Conservation (phyloP, 768 basidiomycete genomes). For the Auricularia heimuer region DNA sequence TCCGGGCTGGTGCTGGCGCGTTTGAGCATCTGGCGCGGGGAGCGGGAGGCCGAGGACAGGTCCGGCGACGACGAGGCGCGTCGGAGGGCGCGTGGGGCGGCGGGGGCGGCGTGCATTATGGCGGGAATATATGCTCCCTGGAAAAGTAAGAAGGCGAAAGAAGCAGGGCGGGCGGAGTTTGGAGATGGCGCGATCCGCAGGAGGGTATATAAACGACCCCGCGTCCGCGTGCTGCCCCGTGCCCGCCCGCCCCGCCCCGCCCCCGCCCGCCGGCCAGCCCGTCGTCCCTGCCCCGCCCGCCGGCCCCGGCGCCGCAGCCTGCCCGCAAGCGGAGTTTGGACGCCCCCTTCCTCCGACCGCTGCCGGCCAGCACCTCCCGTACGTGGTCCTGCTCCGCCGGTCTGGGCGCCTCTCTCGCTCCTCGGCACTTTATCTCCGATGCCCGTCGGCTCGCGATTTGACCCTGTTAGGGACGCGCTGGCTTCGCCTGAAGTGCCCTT, state of each 20-base stretch:
- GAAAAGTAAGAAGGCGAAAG: not conserved
- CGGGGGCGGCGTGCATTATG: not conserved
- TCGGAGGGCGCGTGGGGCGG: not conserved
- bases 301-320: no score
- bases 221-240: no score
- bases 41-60: not conserved
- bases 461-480: slow-evolving; percentile 73
- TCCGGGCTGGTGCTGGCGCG: not conserved
- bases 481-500: not conserved
- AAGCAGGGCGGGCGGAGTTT: not conserved
- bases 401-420: not conserved
- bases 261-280: no score
- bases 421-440: not conserved
- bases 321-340: no score
- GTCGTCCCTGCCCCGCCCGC: no score
- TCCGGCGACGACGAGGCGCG: not conserved
- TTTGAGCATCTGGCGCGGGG: not conserved
- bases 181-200: not conserved
- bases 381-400: not conserved
- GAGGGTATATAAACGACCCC: no score
- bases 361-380: no score
- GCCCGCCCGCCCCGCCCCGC: no score
- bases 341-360: no score
- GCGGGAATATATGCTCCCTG: not conserved
- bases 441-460: slow-evolving; percentile 32